Evolutionary conservation across 768 basidiomycete species (phyloP), one percentile per base, ranked within the genome.

Genomic region (Hypholoma sublateritium): DNA sequence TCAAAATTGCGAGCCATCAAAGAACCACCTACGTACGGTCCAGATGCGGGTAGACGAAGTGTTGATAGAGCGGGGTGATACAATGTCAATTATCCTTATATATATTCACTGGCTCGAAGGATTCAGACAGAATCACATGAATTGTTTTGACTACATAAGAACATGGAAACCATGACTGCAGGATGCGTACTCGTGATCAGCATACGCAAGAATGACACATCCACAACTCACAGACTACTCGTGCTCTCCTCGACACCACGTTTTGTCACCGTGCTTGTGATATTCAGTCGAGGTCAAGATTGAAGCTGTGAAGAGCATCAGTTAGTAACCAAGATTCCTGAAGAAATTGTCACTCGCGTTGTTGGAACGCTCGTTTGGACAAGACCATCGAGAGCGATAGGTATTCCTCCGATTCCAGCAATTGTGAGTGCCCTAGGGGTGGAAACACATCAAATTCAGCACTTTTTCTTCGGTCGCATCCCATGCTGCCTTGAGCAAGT

Each of bases 351-450:
- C 35, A 63, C 75, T 59, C 59, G 74, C 75, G 61, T 69, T 11
- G 74, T 70, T n/a, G 74, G 69, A 35, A 78, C 73, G 22, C 60
- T 60, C 3, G 49, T 62, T 52, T 78, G 74, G 58, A 67, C 69
- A 57, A 78, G 63, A 6, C 73, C 74, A 50, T 65, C 58, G 36
- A 77, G 66, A 7, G 70, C 43, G 34, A 78, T 62, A 9, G 75
- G 74, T 54, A 76, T 62, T 2, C 74, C 73, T 22, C 73, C 58
- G 28, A 60, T 35, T 16, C 75, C 75, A 37, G 45, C 41, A 48
- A 73, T 71, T 8, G 73, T 72, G 6, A 58, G 66, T 34, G 65
- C 72, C 21, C 75, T 77, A 34, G 3, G 48, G n/a, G 32, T 11
- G n/a, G 22, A 45, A 13, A 24, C 28, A 12, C 53, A 32, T 47